These are phyloP conservation scores for Herpomyces periplanetae DNA, from an alignment of 2,329 filamentous ascomycete genomes.

Conservation along the genomic window DNA sequence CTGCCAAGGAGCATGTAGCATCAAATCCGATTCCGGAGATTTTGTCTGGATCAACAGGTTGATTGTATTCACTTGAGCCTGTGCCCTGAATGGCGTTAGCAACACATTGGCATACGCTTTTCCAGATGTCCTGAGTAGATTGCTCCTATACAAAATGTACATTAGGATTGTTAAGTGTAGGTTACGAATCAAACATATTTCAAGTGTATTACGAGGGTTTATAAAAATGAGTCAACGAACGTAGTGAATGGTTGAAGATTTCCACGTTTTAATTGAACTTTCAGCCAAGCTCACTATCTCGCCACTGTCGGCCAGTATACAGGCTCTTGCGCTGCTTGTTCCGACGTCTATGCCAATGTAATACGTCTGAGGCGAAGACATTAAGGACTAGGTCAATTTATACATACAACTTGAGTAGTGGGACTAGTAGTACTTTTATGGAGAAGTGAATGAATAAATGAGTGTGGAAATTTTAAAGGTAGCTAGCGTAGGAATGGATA, in stretches of 20 bases:
- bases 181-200: background rate
- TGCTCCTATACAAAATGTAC: slow-evolving; percentile 23
- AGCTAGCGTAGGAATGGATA: no score
- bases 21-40: slow-evolving; percentile 86
- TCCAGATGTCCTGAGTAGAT: slow-evolving; percentile 91
- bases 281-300: slow-evolving; percentile 25
- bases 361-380: no score
- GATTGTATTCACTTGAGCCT: no score
- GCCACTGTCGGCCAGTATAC: slow-evolving; percentile 63
- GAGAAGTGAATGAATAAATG: no score
- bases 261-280: slow-evolving; percentile 6
- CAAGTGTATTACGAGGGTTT: background rate
- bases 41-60: slow-evolving; percentile 32
- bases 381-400: no score
- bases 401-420: no score
- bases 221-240: slow-evolving; percentile 1
- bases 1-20: slow-evolving; percentile 81
- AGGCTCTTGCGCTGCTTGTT: slow-evolving; percentile 72
- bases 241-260: slow-evolving; percentile 34
- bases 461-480: no score
- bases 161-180: slow-evolving; percentile 1
- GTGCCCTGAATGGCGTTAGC: slow-evolving; percentile 42
- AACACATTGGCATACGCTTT: slow-evolving; percentile 60
- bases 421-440: no score
- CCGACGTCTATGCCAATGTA: slow-evolving; percentile 78